Conservation (phyloP, 345 rosid genomes). For the Physaria fendleri region DNA sequence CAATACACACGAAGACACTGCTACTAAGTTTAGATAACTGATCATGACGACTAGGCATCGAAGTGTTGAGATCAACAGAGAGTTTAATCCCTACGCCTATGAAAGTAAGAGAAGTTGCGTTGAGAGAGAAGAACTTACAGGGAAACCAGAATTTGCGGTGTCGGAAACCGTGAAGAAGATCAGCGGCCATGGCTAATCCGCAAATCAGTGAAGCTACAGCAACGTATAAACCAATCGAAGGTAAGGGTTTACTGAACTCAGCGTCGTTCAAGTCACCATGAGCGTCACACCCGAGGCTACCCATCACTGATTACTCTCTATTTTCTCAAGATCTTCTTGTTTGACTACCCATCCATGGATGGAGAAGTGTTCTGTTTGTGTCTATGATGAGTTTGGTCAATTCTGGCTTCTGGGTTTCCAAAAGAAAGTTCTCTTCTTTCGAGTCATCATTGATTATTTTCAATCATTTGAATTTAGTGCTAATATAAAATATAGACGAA, state of each 20-base stretch:
- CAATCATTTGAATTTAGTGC: too few relatives aligned
- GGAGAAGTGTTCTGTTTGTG: background rate
- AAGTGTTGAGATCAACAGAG: slow-evolving; percentile 83
- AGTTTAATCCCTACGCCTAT: slow-evolving; percentile 64
- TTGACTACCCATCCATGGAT: slow-evolving; percentile 11
- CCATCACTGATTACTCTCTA: slow-evolving; percentile 21
- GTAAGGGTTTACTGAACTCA: slow-evolving; percentile 63
- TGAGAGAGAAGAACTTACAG: slow-evolving; percentile 58
- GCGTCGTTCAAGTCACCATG: slow-evolving; percentile 56
- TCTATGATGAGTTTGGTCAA: background rate
- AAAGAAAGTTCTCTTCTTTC: background rate
- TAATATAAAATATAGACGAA: too few relatives aligned
- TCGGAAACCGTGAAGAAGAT: slow-evolving; percentile 54
- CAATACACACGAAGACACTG: slow-evolving; percentile 59
- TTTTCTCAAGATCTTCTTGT: background rate
- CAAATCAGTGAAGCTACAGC: slow-evolving; percentile 69
- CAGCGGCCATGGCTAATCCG: slow-evolving; percentile 65
- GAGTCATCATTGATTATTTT: too few relatives aligned
- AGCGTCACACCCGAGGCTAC: slow-evolving; percentile 51
- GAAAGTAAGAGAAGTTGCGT: slow-evolving; percentile 73
- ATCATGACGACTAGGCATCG: slow-evolving; percentile 77
- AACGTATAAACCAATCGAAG: slow-evolving; percentile 79
- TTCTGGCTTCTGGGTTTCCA: background rate
- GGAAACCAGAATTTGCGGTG: slow-evolving; percentile 70
- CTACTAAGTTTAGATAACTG: slow-evolving; percentile 90